Evolutionary conservation across 495 filamentous ascomycete species (phyloP), one percentile per base, ranked within the genome.

Genomic region (Pseudevernia furfuracea): DNA sequence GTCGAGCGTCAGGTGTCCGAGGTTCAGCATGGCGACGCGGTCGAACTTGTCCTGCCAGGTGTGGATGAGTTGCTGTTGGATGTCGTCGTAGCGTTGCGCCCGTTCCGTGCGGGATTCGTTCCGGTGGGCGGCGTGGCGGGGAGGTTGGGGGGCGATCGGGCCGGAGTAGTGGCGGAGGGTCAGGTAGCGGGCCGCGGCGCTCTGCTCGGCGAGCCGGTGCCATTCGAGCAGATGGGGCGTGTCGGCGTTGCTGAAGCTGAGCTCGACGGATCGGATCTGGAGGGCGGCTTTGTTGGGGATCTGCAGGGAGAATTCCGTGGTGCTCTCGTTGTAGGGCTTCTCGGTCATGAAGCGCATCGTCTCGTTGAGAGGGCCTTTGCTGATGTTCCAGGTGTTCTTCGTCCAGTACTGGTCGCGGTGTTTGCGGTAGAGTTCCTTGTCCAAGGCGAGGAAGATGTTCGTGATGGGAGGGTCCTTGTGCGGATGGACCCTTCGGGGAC

Each of bases 341-440:
- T 59, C 43, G 11, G 62, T 46, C 62, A 64, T 64, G 34, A 64
- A 64, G 30, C 39, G 62, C 62, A 64, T 64, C 12, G 62, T 59
- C 43, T 64, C 36, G 32, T 58, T 59, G 44, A 59, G 39, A n/a
- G 62, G 46, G 7, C 62, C 62, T 32, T 59, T 38, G 37, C 56
- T 58, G 38, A 64, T 23, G 17, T 59, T 44, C 62, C 62, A 64
- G 10, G 62, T 64, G 36, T 60, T 64, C 28, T 19, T 59, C n/a
- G 57, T 49, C 62, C 62, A 64, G 43, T 64, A 64, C 28, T 23
- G n/a, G 12, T 64, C 34, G 25, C 32, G 38, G 39, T 34, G 37
- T 38, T 25, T 48, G 19, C 23, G 32, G 17, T 59, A 60, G 41
- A 52, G 11, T 17, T 32, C 34, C n/a, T 23, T 59, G 12, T 64